Evolutionary conservation across 108 stramenopile genomes (phyloP).

Genomic region (Nitzschia sp.): DNA sequence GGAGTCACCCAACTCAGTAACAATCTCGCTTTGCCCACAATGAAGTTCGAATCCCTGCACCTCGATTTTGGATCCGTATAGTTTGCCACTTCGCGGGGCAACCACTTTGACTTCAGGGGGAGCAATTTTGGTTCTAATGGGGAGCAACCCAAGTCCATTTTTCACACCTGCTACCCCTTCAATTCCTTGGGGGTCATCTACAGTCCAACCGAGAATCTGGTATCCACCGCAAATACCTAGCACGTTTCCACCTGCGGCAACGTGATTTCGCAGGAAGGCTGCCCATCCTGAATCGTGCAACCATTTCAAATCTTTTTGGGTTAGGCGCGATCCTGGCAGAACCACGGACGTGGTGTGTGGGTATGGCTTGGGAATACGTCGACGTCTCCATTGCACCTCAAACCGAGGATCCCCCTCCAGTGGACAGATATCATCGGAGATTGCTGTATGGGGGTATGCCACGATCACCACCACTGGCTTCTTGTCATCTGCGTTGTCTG

Average conservation of each 20-base stretch:
- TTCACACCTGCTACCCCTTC: conserved; percentile 13
- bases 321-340: conserved; percentile 39
- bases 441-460: conserved; percentile 39
- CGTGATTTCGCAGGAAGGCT: conserved; percentile 30
- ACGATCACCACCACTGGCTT: conserved; percentile 39
- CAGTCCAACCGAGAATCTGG: conserved; percentile 40
- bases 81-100: conserved; percentile 21
- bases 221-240: conserved; percentile 41
- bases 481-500: conserved; percentile 2
- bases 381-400: conserved; percentile 31
- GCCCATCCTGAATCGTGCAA: conserved; percentile 42
- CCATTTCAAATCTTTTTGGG: conserved; percentile 42
- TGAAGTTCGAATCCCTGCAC: conserved; percentile 43
- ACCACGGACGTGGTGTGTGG: conserved; percentile 31
- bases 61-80: conserved; percentile 20
- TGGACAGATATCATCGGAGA: conserved; percentile 34
- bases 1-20: not conserved
- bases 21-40: conserved; percentile 27
- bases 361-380: conserved; percentile 33
- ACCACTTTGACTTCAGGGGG: conserved; percentile 37
- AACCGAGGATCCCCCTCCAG: conserved; percentile 35
- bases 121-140: conserved; percentile 23
- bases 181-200: conserved; percentile 24
- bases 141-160: conserved; percentile 31
- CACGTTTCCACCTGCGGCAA: conserved; percentile 28